These are phyloP conservation scores for Schizosaccharomyces osmophilus DNA, from an alignment of 805 yeast genomes.

Conservation along the genomic window DNA sequence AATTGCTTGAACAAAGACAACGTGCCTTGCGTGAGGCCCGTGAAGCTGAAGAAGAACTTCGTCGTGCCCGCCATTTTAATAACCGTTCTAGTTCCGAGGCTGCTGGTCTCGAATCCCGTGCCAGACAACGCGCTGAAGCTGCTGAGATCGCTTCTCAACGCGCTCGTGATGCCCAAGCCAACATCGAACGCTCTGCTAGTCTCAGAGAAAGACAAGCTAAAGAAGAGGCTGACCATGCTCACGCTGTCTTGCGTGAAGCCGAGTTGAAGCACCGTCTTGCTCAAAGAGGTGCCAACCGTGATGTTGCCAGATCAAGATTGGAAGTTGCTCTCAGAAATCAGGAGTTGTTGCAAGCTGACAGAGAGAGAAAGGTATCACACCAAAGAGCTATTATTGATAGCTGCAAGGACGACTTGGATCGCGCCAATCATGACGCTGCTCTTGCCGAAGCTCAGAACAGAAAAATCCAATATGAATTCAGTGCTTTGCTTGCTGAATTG, in stretches of 20 bases:
- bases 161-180: not conserved
- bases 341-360: not conserved
- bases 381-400: not conserved
- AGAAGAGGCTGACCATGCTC: not conserved
- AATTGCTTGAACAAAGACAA: not conserved
- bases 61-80: not conserved
- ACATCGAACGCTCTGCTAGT: not conserved
- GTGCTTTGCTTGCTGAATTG: not conserved
- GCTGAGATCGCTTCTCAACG: not conserved
- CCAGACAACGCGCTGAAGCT: not conserved
- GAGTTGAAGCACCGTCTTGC: not conserved
- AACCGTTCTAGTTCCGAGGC: not conserved
- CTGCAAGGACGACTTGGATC: not conserved
- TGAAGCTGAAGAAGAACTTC: not conserved
- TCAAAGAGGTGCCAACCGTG: not conserved
- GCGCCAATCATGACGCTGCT: not conserved
- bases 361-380: not conserved
- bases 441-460: not conserved
- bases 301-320: not conserved
- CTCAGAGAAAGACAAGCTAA: not conserved
- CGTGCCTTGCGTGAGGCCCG: not conserved
- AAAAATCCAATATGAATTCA: not conserved
- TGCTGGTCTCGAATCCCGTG: not conserved
- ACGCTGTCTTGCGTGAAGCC: not conserved
- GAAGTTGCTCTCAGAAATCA: not conserved